Conservation (phyloP, 257 asterid genomes). For the Primulina tabacum region DNA sequence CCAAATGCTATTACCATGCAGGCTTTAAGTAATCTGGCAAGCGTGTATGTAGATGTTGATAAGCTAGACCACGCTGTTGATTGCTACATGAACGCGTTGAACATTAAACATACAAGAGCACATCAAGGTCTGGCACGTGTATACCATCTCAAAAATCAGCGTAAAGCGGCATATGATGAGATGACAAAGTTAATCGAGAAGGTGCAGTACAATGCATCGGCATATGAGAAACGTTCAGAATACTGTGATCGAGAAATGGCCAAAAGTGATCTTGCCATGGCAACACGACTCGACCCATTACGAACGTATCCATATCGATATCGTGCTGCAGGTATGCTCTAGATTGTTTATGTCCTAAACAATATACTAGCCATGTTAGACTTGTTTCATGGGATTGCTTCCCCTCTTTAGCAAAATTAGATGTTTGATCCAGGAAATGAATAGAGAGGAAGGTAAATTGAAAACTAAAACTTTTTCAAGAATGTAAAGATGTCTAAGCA, state of each 20-base stretch:
- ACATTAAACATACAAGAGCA: slow-evolving; percentile 90
- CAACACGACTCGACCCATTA: slow-evolving; percentile 78
- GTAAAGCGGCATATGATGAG: slow-evolving; percentile 90
- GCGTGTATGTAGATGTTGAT: slow-evolving; percentile 78
- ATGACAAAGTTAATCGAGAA: slow-evolving; percentile 92
- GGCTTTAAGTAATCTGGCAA: slow-evolving; percentile 93
- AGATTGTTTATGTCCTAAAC: background rate
- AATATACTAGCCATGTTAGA: background rate
- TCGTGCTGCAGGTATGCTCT: slow-evolving; percentile 79
- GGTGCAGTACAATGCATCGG: slow-evolving; percentile 84
- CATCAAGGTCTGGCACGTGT: slow-evolving; percentile 97
- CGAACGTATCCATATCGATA: slow-evolving; percentile 91
- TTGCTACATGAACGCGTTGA: slow-evolving; percentile 84
- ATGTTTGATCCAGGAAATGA: too few species aligned
- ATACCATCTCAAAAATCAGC: slow-evolving; percentile 76
- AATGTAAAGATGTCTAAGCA: too few species aligned
- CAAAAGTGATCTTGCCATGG: slow-evolving; percentile 76
- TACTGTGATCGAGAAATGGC: slow-evolving; percentile 96
- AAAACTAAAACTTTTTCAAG: too few species aligned
- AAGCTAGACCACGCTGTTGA: slow-evolving; percentile 76
- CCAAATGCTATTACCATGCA: slow-evolving; percentile 31
- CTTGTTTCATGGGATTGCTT: background rate
- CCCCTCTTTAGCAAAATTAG: background rate
- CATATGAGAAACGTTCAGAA: slow-evolving; percentile 90
- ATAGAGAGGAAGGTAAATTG: too few species aligned